These are phyloP conservation scores for Thalassiosira mediterranea DNA, from an alignment of 352 stramenopile species.

Conservation along the genomic window DNA sequence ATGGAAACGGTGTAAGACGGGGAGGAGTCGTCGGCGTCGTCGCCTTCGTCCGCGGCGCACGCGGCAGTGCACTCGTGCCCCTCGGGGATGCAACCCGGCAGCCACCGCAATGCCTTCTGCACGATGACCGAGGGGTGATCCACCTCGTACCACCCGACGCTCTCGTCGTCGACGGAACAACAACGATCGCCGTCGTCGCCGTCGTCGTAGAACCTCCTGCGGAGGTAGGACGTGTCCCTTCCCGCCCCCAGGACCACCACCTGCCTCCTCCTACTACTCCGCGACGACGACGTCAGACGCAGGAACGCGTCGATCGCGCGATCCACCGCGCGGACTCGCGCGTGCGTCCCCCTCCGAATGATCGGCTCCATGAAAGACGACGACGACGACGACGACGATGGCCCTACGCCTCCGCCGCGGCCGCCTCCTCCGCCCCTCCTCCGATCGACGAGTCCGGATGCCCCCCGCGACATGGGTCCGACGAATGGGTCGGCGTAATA, in stretches of 20 bases:
- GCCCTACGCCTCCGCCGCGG: not conserved
- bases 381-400: not conserved
- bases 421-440: not conserved
- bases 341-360: constrained; percentile 79
- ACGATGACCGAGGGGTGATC: constrained; percentile 72
- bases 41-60: not conserved
- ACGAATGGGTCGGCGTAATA: constrained; percentile 81
- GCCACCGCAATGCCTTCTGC: constrained; percentile 55
- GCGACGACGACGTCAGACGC: constrained; percentile 5
- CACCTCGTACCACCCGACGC: constrained; percentile 76
- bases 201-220: constrained; percentile 36
- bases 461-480: constrained; percentile 40
- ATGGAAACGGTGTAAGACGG: constrained; percentile 8
- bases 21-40: not conserved
- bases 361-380: constrained; percentile 57
- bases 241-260: constrained; percentile 79
- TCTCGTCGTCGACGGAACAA: constrained; percentile 2
- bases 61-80: constrained; percentile 4
- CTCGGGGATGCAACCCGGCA: constrained; percentile 32
- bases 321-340: constrained; percentile 76
- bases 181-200: constrained; percentile 1
- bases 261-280: constrained; percentile 32
- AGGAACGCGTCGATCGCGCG: constrained; percentile 70
- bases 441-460: constrained; percentile 1
- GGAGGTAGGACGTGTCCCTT: constrained; percentile 78